Percentiles rank a stretch among this genome's conserved stretches.
Conservation (phyloP, 495 filamentous ascomycete genomes). For the Neurospora terricola region DNA sequence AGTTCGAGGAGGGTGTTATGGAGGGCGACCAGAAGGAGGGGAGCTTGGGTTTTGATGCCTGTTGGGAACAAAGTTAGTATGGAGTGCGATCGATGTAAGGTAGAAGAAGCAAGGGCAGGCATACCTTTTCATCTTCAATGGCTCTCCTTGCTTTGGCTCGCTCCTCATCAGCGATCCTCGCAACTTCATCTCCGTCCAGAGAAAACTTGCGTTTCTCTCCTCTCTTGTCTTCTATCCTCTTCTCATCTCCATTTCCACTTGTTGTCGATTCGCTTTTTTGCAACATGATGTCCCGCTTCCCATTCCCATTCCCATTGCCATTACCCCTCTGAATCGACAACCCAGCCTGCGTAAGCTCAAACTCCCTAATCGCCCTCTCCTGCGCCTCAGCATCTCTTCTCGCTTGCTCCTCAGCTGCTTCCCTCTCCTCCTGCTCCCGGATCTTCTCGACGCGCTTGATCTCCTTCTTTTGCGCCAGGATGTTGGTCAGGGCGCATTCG, state of each 20-base stretch:
- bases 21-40: constrained; percentile 94
- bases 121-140: constrained; percentile 67
- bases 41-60: constrained; percentile 59
- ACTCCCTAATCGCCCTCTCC: constrained; percentile 47
- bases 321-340: constrained; percentile 46
- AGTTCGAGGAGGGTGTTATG: constrained; percentile 56
- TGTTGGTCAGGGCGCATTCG: constrained; percentile 86
- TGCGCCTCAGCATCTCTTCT: constrained; percentile 50
- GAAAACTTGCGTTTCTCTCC: constrained; percentile 71
- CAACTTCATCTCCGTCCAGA: constrained; percentile 71
- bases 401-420: constrained; percentile 43
- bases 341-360: constrained; percentile 60
- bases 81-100: background rate
- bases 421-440: constrained; percentile 46
- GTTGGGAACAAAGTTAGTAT: constrained; percentile 5
- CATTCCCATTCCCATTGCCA: constrained; percentile 24
- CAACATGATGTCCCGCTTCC: constrained; percentile 13
- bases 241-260: background rate
- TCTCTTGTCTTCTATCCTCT: constrained; percentile 28
- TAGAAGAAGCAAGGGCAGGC: background rate
- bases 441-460: constrained; percentile 73
- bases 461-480: constrained; percentile 84
- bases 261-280: background rate
- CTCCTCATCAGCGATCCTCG: constrained; percentile 59
- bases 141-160: constrained; percentile 54